These are phyloP conservation scores for Pleurotus cornucopiae DNA, from an alignment of 768 basidiomycete genomes.

Conservation along the genomic window DNA sequence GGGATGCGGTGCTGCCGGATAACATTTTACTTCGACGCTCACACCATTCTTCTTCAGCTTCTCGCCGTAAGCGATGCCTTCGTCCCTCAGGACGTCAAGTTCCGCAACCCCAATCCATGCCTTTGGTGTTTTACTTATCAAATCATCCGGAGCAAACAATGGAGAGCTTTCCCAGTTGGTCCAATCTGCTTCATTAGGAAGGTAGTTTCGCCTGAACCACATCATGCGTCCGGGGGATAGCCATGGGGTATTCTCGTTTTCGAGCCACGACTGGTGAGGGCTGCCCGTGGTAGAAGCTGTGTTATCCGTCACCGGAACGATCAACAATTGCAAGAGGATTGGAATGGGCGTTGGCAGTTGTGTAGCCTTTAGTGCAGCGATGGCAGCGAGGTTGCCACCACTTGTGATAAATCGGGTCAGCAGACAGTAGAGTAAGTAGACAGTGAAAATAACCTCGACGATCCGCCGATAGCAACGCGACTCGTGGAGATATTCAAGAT, in stretches of 20 bases:
- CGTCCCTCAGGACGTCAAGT: constrained; percentile 62
- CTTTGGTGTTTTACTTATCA: constrained; percentile 45
- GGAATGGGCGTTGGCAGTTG: constrained; percentile 44
- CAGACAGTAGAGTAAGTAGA: background rate
- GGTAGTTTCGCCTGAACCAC: constrained; percentile 71
- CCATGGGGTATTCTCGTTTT: constrained; percentile 56
- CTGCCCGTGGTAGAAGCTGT: constrained; percentile 41
- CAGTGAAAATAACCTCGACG: constrained; percentile 50
- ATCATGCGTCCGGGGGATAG: constrained; percentile 61
- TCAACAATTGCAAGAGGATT: constrained; percentile 56
- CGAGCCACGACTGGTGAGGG: constrained; percentile 40
- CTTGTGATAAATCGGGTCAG: constrained; percentile 24
- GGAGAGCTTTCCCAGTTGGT: constrained; percentile 69
- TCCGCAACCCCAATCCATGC: constrained; percentile 65
- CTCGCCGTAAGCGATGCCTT: constrained; percentile 60
- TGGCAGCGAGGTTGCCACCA: constrained; percentile 68
- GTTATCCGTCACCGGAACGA: constrained; percentile 74
- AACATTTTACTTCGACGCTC: constrained; percentile 48
- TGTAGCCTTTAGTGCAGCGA: constrained; percentile 60
- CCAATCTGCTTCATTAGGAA: constrained; percentile 58
- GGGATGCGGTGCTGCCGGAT: constrained; percentile 65
- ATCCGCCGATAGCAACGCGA: constrained; percentile 69
- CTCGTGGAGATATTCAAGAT: constrained; percentile 43
- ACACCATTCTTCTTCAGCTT: constrained; percentile 52
- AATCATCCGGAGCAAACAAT: constrained; percentile 57